Evolutionary conservation across 305 asterid species (phyloP), one percentile per base, ranked within the genome.

Genomic region (Salvia sclarea): DNA sequence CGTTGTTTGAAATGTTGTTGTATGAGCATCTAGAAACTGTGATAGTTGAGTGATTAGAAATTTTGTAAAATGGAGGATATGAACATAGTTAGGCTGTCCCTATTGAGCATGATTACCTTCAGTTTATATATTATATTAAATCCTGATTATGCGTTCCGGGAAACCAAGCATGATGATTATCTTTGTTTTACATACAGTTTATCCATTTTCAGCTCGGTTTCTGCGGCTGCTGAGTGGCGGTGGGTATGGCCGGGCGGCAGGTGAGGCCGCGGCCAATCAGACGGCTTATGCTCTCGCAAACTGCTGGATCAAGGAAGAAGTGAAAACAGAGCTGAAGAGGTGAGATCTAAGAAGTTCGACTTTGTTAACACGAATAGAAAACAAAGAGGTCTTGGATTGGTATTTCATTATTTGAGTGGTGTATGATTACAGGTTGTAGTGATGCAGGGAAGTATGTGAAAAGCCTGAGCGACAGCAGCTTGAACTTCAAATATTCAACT

Each of bases 31-130:
- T 70, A 47, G 66, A 61, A 69, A 53, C 33, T 71, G 5, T 44
- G 55, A 57, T 68, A 62, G 31, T 58, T 16, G 58, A 38, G 73
- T 69, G 48, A 62, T 73, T 48, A 65, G 60, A 25, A 44, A 52
- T 59, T 73, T 22, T 77, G 64, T 21, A 17, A n/a, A n/a, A 93
- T 94, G 98, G 98, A 94, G 64, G 98, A 91, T 45, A 79, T 79
- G 64, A 85, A 84, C 76, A 43, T 78, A 57, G 72, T 73, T 24
- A 80, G 96, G 80, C 70, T 73, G 5, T 91, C 95, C 0, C 85
- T 92, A 2, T 79, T 87, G 76, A 85, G 96, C n/a, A n/a, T n/a
- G n/a, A n/a, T n/a, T n/a, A n/a, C n/a, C n/a, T n/a, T n/a, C n/a
- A n/a, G n/a, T n/a, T n/a, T n/a, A n/a, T n/a, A n/a, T n/a, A n/a